Percentiles rank a stretch among this genome's conserved stretches.
These are phyloP conservation scores for Trichoderma koningiopsis DNA, from an alignment of 2,329 filamentous ascomycete species.

Conservation along the genomic window DNA sequence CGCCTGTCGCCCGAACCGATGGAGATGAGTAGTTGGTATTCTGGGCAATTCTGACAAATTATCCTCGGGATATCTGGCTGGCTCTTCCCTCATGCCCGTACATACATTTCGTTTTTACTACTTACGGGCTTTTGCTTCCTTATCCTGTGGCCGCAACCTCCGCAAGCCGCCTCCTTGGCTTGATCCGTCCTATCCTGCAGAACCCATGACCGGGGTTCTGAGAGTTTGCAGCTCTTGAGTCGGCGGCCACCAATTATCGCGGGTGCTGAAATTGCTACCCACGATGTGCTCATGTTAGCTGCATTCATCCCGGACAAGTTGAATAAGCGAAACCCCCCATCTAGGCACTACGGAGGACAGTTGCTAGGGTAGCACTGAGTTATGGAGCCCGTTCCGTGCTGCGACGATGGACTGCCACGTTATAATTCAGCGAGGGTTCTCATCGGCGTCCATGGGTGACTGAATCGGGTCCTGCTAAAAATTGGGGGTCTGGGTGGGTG, in stretches of 20 bases:
- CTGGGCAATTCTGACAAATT: not conserved
- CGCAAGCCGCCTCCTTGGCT: not conserved
- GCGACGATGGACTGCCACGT: not conserved
- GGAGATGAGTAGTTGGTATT: not conserved
- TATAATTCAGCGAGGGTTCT: not conserved
- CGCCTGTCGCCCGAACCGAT: constrained; percentile 25
- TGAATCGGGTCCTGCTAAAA: not conserved
- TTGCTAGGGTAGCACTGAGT: not conserved
- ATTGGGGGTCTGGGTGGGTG: not conserved
- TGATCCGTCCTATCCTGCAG: not conserved
- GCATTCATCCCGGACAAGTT: constrained; percentile 12
- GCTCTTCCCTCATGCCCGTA: not conserved
- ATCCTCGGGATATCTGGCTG: not conserved
- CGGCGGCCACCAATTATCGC: constrained; percentile 6
- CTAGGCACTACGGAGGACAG: not conserved
- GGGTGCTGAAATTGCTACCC: constrained; percentile 10
- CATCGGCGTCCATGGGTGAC: not conserved
- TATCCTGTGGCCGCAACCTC: not conserved
- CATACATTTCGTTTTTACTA: not conserved
- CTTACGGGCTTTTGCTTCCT: not conserved
- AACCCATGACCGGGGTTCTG: not conserved
- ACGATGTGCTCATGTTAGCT: constrained; percentile 19
- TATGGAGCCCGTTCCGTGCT: constrained; percentile 9
- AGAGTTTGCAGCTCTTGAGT: constrained; percentile 9
- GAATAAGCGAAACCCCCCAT: constrained; percentile 13